Percentiles rank a stretch among this genome's conserved stretches.
Evolutionary conservation across 768 basidiomycete genomes (phyloP).

Genomic region (Fistulinella prunicolor): DNA sequence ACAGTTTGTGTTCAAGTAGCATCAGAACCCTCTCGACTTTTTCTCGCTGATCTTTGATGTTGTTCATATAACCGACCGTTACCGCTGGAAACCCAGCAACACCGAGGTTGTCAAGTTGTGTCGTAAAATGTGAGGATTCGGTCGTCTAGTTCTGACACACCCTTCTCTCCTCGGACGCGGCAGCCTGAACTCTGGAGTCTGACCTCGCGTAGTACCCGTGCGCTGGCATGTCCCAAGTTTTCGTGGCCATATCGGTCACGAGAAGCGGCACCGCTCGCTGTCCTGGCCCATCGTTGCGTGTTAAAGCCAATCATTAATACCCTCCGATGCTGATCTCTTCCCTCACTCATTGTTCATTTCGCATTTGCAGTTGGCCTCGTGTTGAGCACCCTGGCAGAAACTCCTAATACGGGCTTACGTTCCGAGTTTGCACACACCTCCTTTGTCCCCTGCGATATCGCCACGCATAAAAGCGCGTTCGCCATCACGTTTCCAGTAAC

Average conservation of each 20-base stretch:
- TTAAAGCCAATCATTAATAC: constrained; percentile 34
- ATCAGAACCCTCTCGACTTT: constrained; percentile 4
- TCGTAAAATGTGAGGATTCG: constrained; percentile 25
- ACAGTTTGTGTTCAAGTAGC: constrained; percentile 12
- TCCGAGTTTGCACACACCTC: constrained; percentile 29
- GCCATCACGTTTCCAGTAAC: constrained; percentile 17
- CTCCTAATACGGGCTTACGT: constrained; percentile 31
- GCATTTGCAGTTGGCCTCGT: constrained; percentile 37
- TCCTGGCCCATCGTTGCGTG: constrained; percentile 27
- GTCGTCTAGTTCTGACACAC: constrained; percentile 4
- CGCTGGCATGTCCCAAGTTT: constrained; percentile 4
- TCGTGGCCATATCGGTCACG: constrained; percentile 22
- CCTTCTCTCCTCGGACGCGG: background rate
- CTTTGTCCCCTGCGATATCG: constrained; percentile 27
- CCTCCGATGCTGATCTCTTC: constrained; percentile 34
- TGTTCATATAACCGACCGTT: constrained; percentile 17
- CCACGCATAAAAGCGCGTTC: constrained; percentile 30
- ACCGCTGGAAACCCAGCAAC: constrained; percentile 13
- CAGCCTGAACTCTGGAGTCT: no score
- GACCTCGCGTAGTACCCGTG: constrained; percentile 2
- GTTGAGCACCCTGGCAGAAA: constrained; percentile 20
- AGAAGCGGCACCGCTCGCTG: constrained; percentile 27
- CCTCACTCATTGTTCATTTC: constrained; percentile 35
- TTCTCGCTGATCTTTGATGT: constrained; percentile 25
- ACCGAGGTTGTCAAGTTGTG: constrained; percentile 1